A percentile compares a stretch with the other conserved stretches of the same genome.
Evolutionary conservation across 2,329 filamentous ascomycete species (phyloP).

Genomic region (Aspergillus fischeri): DNA sequence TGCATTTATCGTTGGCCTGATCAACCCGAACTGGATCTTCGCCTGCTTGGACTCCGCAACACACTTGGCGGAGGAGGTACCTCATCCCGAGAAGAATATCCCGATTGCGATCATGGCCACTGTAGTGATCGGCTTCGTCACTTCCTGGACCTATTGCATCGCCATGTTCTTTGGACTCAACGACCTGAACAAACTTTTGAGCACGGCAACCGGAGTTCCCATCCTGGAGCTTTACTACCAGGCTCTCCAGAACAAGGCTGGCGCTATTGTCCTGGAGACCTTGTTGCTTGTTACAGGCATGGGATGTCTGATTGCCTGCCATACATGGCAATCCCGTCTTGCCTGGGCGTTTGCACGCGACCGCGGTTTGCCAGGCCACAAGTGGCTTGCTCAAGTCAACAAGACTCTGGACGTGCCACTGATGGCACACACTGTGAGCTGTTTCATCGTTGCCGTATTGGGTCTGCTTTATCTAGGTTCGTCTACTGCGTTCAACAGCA

Average conservation of each 20-base stretch:
- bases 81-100: slow-evolving; percentile 44
- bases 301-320: slow-evolving; percentile 43
- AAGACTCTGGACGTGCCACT: slow-evolving; percentile 43
- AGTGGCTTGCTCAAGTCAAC: slow-evolving; percentile 40
- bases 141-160: slow-evolving; percentile 46
- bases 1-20: slow-evolving; percentile 50
- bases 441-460: slow-evolving; percentile 42
- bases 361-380: slow-evolving; percentile 44
- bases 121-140: slow-evolving; percentile 48
- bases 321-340: slow-evolving; percentile 49
- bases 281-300: slow-evolving; percentile 46
- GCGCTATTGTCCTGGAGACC: slow-evolving; percentile 43
- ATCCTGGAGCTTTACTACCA: slow-evolving; percentile 47
- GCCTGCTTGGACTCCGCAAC: slow-evolving; percentile 49
- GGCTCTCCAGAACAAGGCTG: slow-evolving; percentile 38
- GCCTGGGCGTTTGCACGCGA: slow-evolving; percentile 54
- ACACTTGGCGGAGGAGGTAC: slow-evolving; percentile 50
- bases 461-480: slow-evolving; percentile 47
- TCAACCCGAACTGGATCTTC: slow-evolving; percentile 50
- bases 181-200: slow-evolving; percentile 41
- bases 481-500: slow-evolving; percentile 40
- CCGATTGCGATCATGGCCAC: slow-evolving; percentile 50
- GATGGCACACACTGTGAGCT: slow-evolving; percentile 41
- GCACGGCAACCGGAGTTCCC: slow-evolving; percentile 42
- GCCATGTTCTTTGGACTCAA: slow-evolving; percentile 49